phyloP scores from a whole-genome alignment of 352 stramenopile species.

The Thraustotheca clavata region DNA sequence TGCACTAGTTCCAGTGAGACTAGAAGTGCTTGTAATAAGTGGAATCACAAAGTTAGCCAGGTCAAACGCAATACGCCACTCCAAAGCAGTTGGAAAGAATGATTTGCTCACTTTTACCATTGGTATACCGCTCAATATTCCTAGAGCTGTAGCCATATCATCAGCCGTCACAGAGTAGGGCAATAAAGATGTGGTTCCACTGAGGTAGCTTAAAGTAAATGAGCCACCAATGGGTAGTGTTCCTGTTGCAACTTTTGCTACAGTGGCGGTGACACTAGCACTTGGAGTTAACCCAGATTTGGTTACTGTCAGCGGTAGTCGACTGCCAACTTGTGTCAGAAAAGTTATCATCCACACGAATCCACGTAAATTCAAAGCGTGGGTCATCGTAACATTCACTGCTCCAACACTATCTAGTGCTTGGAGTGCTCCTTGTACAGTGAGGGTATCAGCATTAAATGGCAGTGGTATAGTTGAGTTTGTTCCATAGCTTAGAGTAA shows the following conservation, averaged over 20 bases:
- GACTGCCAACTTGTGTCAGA: slow-evolving; percentile 36
- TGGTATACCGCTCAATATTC: neutral
- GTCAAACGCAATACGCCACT: slow-evolving; percentile 13
- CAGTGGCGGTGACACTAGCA: neutral
- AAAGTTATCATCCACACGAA: slow-evolving; percentile 46
- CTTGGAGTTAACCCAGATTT: neutral
- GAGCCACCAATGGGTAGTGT: neutral
- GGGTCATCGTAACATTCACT: slow-evolving; percentile 38
- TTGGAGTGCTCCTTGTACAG: slow-evolving; percentile 46
- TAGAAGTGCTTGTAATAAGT: neutral
- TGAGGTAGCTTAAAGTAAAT: slow-evolving; percentile 9
- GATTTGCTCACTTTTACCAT: slow-evolving; percentile 3
- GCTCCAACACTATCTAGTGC: slow-evolving; percentile 45
- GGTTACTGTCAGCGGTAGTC: slow-evolving; percentile 27
- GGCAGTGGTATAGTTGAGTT: slow-evolving; percentile 35
- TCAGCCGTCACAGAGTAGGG: neutral
- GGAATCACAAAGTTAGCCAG: neutral
- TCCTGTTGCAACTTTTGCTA: slow-evolving; percentile 13
- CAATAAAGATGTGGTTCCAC: neutral
- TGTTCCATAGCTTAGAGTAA: slow-evolving; percentile 54
- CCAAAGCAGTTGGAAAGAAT: neutral
- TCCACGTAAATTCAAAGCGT: slow-evolving; percentile 23
- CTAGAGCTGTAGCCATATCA: neutral
- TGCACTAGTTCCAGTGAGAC: neutral
- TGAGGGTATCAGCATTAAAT: slow-evolving; percentile 30